phyloP scores from a whole-genome alignment of 73 alveolate genomes.

The Paramecium pentaurelia region DNA sequence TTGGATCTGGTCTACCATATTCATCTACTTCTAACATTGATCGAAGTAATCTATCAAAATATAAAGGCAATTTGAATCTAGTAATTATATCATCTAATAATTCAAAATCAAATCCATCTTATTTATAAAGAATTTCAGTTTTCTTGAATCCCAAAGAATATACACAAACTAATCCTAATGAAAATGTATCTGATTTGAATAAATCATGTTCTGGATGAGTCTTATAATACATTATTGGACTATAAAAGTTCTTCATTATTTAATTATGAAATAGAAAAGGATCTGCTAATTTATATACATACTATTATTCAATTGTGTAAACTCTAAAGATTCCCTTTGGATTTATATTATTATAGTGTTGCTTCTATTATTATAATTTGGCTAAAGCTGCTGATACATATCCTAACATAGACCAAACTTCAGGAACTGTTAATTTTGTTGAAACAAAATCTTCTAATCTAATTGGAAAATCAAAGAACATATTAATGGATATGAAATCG shows the following conservation, averaged over 20 bases:
- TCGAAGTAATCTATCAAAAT: background rate
- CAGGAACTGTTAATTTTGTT: background rate
- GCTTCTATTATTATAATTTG: background rate
- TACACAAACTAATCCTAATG: background rate
- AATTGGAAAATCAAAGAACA: background rate
- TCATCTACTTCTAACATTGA: background rate
- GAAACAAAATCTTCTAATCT: background rate
- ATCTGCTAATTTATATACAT: background rate
- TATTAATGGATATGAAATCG: background rate
- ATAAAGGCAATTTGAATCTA: background rate
- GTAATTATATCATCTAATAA: background rate
- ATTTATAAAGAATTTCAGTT: background rate
- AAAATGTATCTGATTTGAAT: slow-evolving; percentile 18
- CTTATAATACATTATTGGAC: background rate
- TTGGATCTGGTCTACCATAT: slow-evolving; percentile 4
- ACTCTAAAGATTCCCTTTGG: slow-evolving; percentile 26
- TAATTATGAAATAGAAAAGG: background rate
- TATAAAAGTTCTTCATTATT: background rate
- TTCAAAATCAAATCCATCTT: background rate
- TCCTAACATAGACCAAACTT: background rate
- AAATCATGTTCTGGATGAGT: background rate
- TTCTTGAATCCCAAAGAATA: slow-evolving; percentile 37
- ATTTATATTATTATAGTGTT: background rate
- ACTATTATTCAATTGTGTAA: background rate
- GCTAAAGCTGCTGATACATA: background rate